A percentile compares a stretch with the other conserved stretches of the same genome.
These are phyloP conservation scores for Claviceps paspali DNA, from an alignment of 2,329 filamentous ascomycete species.

Conservation along the genomic window DNA sequence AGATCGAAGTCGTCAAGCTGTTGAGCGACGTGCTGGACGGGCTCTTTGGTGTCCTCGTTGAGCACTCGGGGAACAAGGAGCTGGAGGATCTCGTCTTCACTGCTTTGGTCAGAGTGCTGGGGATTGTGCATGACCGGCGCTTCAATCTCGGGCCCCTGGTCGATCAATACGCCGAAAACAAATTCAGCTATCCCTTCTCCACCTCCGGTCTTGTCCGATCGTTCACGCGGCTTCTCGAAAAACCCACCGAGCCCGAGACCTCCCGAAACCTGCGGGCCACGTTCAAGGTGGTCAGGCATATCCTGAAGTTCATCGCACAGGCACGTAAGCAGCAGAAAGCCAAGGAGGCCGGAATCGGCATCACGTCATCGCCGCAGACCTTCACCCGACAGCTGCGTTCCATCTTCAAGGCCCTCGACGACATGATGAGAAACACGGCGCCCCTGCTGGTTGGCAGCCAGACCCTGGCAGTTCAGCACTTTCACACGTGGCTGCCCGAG, in stretches of 20 bases:
- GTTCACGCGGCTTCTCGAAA: slow-evolving; percentile 68
- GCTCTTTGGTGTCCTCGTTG: slow-evolving; percentile 79
- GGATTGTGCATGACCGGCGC: slow-evolving; percentile 84
- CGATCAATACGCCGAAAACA: slow-evolving; percentile 74
- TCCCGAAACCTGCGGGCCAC: slow-evolving; percentile 77
- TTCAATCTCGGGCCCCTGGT: slow-evolving; percentile 87
- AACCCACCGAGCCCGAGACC: slow-evolving; percentile 67
- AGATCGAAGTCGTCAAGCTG: slow-evolving; percentile 95
- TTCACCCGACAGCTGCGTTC: slow-evolving; percentile 74
- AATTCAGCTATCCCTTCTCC: slow-evolving; percentile 87
- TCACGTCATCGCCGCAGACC: slow-evolving; percentile 53
- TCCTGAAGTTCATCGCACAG: slow-evolving; percentile 89
- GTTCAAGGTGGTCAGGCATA: slow-evolving; percentile 85
- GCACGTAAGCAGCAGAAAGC: slow-evolving; percentile 70
- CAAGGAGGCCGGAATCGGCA: slow-evolving; percentile 80
- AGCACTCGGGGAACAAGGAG: slow-evolving; percentile 80
- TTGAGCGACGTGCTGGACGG: slow-evolving; percentile 79
- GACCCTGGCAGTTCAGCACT: slow-evolving; percentile 87
- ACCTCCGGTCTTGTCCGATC: slow-evolving; percentile 78
- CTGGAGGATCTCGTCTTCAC: slow-evolving; percentile 89
- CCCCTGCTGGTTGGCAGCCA: slow-evolving; percentile 86
- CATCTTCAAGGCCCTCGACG: slow-evolving; percentile 81
- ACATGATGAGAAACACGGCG: slow-evolving; percentile 74
- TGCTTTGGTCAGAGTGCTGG: slow-evolving; percentile 73
- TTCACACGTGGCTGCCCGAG: slow-evolving; percentile 95